These are phyloP conservation scores for Lentinus tigrinus DNA, from an alignment of 768 basidiomycete species.

Conservation along the genomic window DNA sequence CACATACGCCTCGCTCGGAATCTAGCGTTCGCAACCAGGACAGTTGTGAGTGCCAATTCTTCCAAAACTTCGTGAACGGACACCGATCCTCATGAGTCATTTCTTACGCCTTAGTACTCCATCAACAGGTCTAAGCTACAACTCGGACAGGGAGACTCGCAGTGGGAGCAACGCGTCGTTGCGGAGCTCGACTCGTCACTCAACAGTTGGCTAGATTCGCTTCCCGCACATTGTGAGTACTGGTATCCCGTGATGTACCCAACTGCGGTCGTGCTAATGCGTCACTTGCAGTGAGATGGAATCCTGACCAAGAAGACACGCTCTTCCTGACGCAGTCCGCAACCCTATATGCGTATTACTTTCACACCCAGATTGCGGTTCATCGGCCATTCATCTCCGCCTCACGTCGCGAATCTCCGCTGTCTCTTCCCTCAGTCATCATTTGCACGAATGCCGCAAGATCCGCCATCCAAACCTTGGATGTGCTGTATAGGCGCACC, in stretches of 20 bases:
- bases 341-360: conserved; percentile 39
- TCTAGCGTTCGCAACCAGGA: conserved; percentile 57
- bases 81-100: not conserved
- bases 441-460: conserved; percentile 85
- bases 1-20: conserved; percentile 62
- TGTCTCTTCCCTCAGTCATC: conserved; percentile 63
- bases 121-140: conserved; percentile 62
- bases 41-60: conserved; percentile 46
- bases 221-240: conserved; percentile 59
- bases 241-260: conserved; percentile 19
- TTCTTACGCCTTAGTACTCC: conserved; percentile 51
- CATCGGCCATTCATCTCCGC: conserved; percentile 76
- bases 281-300: conserved; percentile 24
- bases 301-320: conserved; percentile 31
- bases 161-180: conserved; percentile 67
- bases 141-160: conserved; percentile 45
- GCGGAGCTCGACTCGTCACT: conserved; percentile 73
- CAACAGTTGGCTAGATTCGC: conserved; percentile 74
- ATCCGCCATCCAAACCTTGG: conserved; percentile 69
- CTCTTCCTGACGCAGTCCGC: conserved; percentile 34
- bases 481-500: conserved; percentile 38
- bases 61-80: not conserved
- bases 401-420: conserved; percentile 45
- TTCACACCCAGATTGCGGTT: conserved; percentile 57
- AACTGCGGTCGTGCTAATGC: conserved; percentile 15